phyloP scores from a whole-genome alignment of 1,284 basidiomycete genomes.

The Pyrrhoderma noxium region DNA sequence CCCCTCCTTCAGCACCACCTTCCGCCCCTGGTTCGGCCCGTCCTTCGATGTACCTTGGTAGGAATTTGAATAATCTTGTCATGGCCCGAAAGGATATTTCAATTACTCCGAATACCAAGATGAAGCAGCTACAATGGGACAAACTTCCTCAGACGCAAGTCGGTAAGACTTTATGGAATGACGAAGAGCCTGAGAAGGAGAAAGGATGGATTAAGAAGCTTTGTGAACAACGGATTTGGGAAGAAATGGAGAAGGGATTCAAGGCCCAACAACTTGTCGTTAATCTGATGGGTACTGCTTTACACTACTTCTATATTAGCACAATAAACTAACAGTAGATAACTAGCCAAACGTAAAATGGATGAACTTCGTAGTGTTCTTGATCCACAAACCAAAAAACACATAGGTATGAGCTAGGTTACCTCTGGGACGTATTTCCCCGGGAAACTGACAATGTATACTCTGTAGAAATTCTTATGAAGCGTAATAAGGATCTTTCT shows the following conservation, averaged over 20 bases:
- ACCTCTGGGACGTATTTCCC: background rate
- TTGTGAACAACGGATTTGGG: slow-evolving; percentile 82
- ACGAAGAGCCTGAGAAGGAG: slow-evolving; percentile 63
- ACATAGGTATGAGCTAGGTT: slow-evolving; percentile 80
- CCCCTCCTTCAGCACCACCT: slow-evolving; percentile 36
- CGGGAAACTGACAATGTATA: background rate
- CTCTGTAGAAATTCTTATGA: slow-evolving; percentile 81
- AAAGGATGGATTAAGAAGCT: slow-evolving; percentile 74
- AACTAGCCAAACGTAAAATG: slow-evolving; percentile 72
- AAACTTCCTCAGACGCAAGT: slow-evolving; percentile 85
- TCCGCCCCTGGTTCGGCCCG: slow-evolving; percentile 47
- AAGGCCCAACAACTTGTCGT: slow-evolving; percentile 93
- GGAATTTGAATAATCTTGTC: slow-evolving; percentile 46
- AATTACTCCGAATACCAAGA: slow-evolving; percentile 81
- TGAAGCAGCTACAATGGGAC: slow-evolving; percentile 99
- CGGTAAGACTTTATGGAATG: slow-evolving; percentile 79
- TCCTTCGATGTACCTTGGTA: slow-evolving; percentile 52
- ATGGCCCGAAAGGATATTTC: slow-evolving; percentile 78
- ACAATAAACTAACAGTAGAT: too few relatives aligned
- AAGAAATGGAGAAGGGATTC: slow-evolving; percentile 97
- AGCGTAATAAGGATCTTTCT: slow-evolving; percentile 72
- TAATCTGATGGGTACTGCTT: slow-evolving; percentile 67
- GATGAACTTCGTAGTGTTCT: slow-evolving; percentile 89
- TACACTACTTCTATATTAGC: too few relatives aligned
- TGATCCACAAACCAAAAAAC: slow-evolving; percentile 83